phyloP scores from a whole-genome alignment of 2,329 filamentous ascomycete species.

The Cercospora berteroae region DNA sequence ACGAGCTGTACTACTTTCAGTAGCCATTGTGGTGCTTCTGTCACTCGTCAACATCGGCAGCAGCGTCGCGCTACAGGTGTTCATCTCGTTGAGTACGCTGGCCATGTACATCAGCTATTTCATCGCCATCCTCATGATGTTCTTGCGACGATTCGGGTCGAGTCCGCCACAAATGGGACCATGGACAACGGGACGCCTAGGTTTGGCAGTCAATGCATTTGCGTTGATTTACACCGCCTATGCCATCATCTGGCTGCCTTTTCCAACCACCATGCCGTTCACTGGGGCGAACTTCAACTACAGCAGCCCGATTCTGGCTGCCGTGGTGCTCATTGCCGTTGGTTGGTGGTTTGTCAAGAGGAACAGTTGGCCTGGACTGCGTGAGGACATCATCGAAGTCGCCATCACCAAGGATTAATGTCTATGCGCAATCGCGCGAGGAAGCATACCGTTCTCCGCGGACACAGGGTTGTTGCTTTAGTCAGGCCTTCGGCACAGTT shows the following conservation, averaged over 20 bases:
- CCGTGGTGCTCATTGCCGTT: slow-evolving; percentile 26
- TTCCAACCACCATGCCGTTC: slow-evolving; percentile 29
- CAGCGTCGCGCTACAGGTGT: slow-evolving; percentile 26
- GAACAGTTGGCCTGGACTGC: slow-evolving; percentile 27
- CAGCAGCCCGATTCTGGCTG: slow-evolving; percentile 27
- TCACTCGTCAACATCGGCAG: slow-evolving; percentile 27
- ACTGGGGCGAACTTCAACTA: slow-evolving; percentile 29
- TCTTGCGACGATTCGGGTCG: slow-evolving; percentile 14
- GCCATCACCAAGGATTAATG: slow-evolving; percentile 12
- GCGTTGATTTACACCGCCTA: slow-evolving; percentile 28
- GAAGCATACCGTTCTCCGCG: not conserved
- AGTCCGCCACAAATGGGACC: slow-evolving; percentile 19
- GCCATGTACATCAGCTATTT: slow-evolving; percentile 31
- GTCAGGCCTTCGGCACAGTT: not conserved
- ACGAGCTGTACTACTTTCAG: slow-evolving; percentile 27
- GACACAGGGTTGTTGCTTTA: not conserved
- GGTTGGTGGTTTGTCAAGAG: slow-evolving; percentile 23
- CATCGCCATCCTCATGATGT: slow-evolving; percentile 30
- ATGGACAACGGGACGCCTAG: slow-evolving; percentile 27
- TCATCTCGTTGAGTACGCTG: slow-evolving; percentile 28
- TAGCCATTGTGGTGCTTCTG: slow-evolving; percentile 26
- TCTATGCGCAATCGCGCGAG: not conserved
- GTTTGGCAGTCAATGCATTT: slow-evolving; percentile 28
- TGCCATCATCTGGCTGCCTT: slow-evolving; percentile 29
- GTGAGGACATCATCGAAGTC: slow-evolving; percentile 26